Evolutionary conservation across 305 asterid species (phyloP).

Genomic region (Caryopteris hybrid): DNA sequence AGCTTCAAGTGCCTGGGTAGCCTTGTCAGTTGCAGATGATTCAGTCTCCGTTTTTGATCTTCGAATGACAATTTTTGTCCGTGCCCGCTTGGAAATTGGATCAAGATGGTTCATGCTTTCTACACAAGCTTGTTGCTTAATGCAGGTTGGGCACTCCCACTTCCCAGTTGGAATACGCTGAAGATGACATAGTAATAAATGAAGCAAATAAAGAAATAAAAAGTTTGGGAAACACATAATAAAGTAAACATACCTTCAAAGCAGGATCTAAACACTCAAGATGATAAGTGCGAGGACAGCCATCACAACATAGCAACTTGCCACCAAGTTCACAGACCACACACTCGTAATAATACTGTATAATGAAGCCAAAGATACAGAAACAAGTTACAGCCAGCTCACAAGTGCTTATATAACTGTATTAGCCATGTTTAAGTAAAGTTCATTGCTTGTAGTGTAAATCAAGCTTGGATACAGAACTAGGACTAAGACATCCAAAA

Average conservation of each 20-base stretch:
- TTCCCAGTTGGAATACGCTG: constrained; percentile 71
- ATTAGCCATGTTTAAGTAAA: constrained; percentile 14
- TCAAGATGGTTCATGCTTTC: constrained; percentile 44
- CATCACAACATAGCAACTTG: constrained; percentile 43
- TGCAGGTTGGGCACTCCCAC: constrained; percentile 86
- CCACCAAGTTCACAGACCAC: constrained; percentile 52
- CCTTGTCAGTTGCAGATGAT: constrained; percentile 45
- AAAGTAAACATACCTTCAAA: constrained; percentile 32
- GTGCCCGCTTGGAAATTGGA: constrained; percentile 55
- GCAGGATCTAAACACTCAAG: constrained; percentile 48
- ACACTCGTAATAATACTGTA: constrained; percentile 86
- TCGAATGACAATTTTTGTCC: constrained; percentile 54
- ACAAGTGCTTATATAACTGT: constrained; percentile 12
- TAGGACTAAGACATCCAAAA: not conserved
- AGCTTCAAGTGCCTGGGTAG: constrained; percentile 33
- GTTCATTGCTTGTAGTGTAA: not conserved
- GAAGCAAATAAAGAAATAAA: constrained; percentile 20
- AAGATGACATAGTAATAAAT: constrained; percentile 17
- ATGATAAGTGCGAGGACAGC: constrained; percentile 48
- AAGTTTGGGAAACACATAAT: not conserved
- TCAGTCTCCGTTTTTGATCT: constrained; percentile 51
- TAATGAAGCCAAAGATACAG: constrained; percentile 17
- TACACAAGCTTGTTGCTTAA: constrained; percentile 31
- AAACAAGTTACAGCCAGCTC: constrained; percentile 10
- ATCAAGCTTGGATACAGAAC: not conserved